phyloP scores from a whole-genome alignment of 2,329 filamentous ascomycete species.

The Apiospora pterosperma region DNA sequence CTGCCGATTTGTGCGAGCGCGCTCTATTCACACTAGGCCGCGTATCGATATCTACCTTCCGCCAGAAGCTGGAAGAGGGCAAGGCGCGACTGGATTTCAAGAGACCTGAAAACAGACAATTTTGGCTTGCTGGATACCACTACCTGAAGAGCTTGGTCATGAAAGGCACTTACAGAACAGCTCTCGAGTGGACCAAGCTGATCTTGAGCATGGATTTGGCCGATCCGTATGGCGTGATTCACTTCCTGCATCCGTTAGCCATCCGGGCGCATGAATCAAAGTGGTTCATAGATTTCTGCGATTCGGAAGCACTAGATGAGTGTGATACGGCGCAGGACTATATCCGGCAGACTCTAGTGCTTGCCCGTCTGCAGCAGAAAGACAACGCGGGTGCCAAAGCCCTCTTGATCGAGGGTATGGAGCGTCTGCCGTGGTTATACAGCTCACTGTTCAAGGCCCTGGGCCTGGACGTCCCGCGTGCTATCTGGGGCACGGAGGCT shows the following conservation, averaged over 20 bases:
- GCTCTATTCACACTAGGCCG: constrained; percentile 93
- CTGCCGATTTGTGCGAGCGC: constrained; percentile 84
- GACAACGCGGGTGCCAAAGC: constrained; percentile 63
- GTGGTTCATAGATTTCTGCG: constrained; percentile 70
- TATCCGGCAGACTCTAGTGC: constrained; percentile 69
- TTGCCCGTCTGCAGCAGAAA: constrained; percentile 72
- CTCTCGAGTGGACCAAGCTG: constrained; percentile 89
- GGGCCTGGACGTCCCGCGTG: constrained; percentile 71
- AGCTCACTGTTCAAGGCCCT: constrained; percentile 76
- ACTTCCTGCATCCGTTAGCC: constrained; percentile 80
- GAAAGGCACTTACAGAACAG: constrained; percentile 91
- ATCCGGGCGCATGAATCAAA: constrained; percentile 75
- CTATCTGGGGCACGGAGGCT: constrained; percentile 77
- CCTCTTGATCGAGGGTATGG: constrained; percentile 65
- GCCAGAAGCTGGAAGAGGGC: constrained; percentile 70
- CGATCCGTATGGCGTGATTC: constrained; percentile 80
- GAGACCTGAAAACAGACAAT: constrained; percentile 83
- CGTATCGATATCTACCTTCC: constrained; percentile 79
- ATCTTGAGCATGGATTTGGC: constrained; percentile 69
- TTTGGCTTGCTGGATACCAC: constrained; percentile 86
- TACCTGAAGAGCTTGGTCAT: constrained; percentile 83
- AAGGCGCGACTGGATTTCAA: constrained; percentile 77
- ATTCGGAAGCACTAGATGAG: constrained; percentile 40
- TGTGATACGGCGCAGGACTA: constrained; percentile 48
- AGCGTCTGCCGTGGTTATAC: constrained; percentile 80